phyloP scores from a whole-genome alignment of 495 filamentous ascomycete genomes.

The Coniosporium apollinis region DNA sequence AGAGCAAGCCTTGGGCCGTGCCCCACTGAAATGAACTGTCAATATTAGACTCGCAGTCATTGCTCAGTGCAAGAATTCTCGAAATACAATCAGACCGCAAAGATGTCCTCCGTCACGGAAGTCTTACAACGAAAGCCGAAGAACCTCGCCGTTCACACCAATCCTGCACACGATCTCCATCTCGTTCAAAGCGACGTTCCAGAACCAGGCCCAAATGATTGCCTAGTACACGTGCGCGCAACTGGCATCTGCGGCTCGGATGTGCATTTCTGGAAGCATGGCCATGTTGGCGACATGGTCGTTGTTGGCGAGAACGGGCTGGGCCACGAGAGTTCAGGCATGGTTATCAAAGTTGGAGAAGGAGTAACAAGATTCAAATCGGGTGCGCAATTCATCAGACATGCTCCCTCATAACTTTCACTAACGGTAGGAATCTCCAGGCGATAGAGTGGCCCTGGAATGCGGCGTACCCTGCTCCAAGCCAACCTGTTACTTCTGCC shows the following conservation, averaged over 20 bases:
- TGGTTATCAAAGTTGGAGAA: conserved; percentile 8
- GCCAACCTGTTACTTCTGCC: conserved; percentile 12
- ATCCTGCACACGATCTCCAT: conserved; percentile 10
- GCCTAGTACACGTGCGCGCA: conserved; percentile 12
- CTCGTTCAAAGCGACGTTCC: conserved; percentile 9
- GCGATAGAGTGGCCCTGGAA: conserved; percentile 15
- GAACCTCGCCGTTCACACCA: conserved; percentile 13
- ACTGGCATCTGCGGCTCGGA: conserved; percentile 15
- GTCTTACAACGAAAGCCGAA: conserved; percentile 11
- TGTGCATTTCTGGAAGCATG: conserved; percentile 16
- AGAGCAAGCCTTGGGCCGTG: no score
- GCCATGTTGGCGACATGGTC: conserved; percentile 9
- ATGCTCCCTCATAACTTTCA: not conserved
- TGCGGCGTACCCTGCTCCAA: conserved; percentile 12
- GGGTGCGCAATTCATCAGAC: conserved; percentile 1
- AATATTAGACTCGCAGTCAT: no score
- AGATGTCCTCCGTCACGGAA: conserved; percentile 6
- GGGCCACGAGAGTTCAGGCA: conserved; percentile 13
- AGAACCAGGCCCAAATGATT: conserved; percentile 9
- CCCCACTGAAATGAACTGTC: no score
- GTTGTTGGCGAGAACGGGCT: conserved; percentile 6
- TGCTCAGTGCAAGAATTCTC: no score
- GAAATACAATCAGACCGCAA: no score
- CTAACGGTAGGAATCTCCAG: not conserved
- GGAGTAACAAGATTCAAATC: conserved; percentile 7